Percentiles rank a stretch among this genome's conserved stretches.
Evolutionary conservation across 371 early-diverging fungal genomes (phyloP).

Genomic region (Syncephalastrum monosporum): DNA sequence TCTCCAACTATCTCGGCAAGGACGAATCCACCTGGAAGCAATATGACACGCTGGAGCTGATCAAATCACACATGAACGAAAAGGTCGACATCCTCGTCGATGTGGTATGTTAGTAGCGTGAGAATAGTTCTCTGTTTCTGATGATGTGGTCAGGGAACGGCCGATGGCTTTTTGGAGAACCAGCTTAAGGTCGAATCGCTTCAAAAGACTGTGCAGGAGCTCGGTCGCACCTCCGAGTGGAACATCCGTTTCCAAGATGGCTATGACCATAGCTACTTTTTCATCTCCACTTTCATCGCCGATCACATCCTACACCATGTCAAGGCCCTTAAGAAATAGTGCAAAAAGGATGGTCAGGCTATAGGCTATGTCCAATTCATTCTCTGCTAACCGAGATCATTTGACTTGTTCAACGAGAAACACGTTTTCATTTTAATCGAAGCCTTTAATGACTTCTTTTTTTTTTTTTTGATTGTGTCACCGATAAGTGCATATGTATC

Average conservation of each 20-base stretch:
- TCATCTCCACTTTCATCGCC: slow-evolving; percentile 75
- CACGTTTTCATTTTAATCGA: background rate
- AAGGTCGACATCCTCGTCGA: slow-evolving; percentile 41
- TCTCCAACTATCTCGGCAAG: slow-evolving; percentile 71
- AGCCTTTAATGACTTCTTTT: background rate
- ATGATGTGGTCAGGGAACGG: slow-evolving; percentile 55
- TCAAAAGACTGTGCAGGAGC: slow-evolving; percentile 40
- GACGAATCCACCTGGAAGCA: slow-evolving; percentile 58
- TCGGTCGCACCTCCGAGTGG: slow-evolving; percentile 45
- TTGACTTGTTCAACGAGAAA: background rate
- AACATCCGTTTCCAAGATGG: slow-evolving; percentile 73
- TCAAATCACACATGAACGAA: slow-evolving; percentile 34
- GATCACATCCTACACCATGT: slow-evolving; percentile 81
- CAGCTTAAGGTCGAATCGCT: slow-evolving; percentile 66
- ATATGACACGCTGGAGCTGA: slow-evolving; percentile 76
- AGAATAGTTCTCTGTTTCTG: slow-evolving; percentile 6
- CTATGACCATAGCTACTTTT: slow-evolving; percentile 86
- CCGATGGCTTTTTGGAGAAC: slow-evolving; percentile 67
- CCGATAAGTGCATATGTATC: background rate
- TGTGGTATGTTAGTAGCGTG: slow-evolving; percentile 25
- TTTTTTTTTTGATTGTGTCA: background rate
- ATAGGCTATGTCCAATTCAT: slow-evolving; percentile 54
- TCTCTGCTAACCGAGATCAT: too few species aligned
- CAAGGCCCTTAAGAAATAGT: slow-evolving; percentile 47
- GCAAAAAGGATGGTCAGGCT: slow-evolving; percentile 81